These are phyloP conservation scores for Bacterosira constricta DNA, from an alignment of 108 stramenopile genomes.

Conservation along the genomic window DNA sequence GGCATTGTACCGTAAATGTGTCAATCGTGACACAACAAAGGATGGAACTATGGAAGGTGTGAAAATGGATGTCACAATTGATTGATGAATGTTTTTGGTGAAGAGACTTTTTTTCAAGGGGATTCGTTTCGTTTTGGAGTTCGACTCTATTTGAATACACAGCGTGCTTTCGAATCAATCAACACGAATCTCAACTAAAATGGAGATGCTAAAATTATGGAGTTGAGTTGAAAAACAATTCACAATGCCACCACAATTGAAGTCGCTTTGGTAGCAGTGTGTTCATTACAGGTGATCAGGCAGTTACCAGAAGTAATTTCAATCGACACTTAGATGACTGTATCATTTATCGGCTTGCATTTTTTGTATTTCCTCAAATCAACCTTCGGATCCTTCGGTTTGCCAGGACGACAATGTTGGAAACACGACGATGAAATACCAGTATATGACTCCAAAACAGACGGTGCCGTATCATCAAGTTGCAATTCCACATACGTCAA, in stretches of 20 bases:
- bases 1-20: constrained; percentile 82
- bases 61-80: constrained; percentile 85
- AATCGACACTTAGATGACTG: neutral
- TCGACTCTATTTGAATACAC: too few relatives aligned
- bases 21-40: constrained; percentile 90
- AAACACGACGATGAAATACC: neutral
- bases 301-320: too few relatives aligned
- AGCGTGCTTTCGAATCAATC: too few relatives aligned
- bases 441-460: neutral
- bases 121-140: too few relatives aligned
- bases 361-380: constrained; percentile 1
- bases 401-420: neutral
- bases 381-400: neutral
- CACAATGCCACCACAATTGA: neutral
- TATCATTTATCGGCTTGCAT: neutral
- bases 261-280: too few relatives aligned
- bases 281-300: too few relatives aligned
- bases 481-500: constrained; percentile 24
- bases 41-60: constrained; percentile 91
- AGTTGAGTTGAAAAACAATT: neutral
- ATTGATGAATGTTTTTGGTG: constrained; percentile 34
- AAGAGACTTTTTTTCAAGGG: neutral
- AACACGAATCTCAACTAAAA: neutral
- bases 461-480: neutral
- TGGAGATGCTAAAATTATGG: neutral